Percentiles rank a stretch among this genome's conserved stretches.
Conservation (phyloP, 495 filamentous ascomycete species). For the Aspergillus kassunensis region DNA sequence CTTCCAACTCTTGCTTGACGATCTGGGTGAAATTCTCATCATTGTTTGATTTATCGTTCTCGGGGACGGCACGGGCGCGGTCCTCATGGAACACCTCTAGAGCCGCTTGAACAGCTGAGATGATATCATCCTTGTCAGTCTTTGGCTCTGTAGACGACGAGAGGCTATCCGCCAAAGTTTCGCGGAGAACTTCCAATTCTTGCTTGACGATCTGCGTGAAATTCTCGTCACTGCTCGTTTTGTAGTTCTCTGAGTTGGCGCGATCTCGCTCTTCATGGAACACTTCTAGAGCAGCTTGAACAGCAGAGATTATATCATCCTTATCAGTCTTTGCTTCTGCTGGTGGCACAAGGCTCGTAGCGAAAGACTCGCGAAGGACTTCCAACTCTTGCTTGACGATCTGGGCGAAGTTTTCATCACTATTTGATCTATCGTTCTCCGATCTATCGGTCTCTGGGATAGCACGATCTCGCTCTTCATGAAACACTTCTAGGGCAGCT, state of each 20-base stretch:
- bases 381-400: neutral
- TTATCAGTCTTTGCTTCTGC: constrained; percentile 31
- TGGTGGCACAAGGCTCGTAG: neutral
- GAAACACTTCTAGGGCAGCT: constrained; percentile 57
- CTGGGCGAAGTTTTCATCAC: neutral
- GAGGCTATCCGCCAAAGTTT: neutral
- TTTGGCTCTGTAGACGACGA: constrained; percentile 28
- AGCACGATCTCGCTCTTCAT: neutral
- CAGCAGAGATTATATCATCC: constrained; percentile 60
- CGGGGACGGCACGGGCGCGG: neutral
- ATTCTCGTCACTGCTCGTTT: neutral
- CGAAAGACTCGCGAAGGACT: neutral
- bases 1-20: neutral
- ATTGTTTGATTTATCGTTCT: neutral
- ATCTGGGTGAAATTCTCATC: neutral
- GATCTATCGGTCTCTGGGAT: neutral
- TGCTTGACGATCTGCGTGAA: neutral
- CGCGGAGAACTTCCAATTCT: neutral
- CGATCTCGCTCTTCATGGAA: constrained; percentile 32
- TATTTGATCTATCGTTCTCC: neutral
- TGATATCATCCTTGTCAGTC: constrained; percentile 50
- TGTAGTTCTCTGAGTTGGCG: neutral
- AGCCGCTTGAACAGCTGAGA: constrained; percentile 64
- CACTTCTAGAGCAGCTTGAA: constrained; percentile 57
- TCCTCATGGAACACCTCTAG: constrained; percentile 44